Conservation (phyloP, 1,139 yeast genomes). For the Candida mesenterica region DNA sequence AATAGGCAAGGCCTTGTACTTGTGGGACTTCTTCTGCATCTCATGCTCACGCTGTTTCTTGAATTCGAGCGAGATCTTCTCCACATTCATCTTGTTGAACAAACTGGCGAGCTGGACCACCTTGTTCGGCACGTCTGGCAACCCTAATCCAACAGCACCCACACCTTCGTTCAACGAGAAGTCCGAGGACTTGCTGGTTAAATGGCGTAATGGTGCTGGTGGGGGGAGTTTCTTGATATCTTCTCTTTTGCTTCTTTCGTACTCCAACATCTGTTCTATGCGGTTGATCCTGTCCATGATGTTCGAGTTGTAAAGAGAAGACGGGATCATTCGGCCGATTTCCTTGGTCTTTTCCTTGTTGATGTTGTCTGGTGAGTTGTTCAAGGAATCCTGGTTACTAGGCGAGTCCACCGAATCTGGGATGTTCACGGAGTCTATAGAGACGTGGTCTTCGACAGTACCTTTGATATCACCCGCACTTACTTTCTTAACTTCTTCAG, state of each 20-base stretch:
- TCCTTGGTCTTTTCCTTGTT: slow-evolving; percentile 17
- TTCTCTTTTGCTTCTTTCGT: slow-evolving; percentile 16
- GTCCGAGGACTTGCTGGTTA: slow-evolving; percentile 15
- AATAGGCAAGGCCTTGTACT: slow-evolving; percentile 73
- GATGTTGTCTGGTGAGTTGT: slow-evolving; percentile 8
- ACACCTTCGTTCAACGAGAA: slow-evolving; percentile 8
- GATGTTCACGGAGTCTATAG: slow-evolving; percentile 1
- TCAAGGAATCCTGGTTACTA: no score
- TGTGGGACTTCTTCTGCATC: slow-evolving; percentile 56
- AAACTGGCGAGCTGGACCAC: slow-evolving; percentile 66
- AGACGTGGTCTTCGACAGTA: slow-evolving; percentile 1
- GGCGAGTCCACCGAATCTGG: background rate
- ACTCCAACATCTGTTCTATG: slow-evolving; percentile 26
- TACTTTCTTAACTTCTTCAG: no score
- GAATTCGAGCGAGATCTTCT: slow-evolving; percentile 79
- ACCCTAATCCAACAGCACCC: slow-evolving; percentile 1
- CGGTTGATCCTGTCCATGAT: slow-evolving; percentile 27
- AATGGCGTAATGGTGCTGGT: slow-evolving; percentile 16
- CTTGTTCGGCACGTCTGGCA: slow-evolving; percentile 23
- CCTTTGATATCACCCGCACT: background rate
- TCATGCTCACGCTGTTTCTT: slow-evolving; percentile 85
- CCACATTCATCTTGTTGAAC: slow-evolving; percentile 77
- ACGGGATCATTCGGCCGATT: slow-evolving; percentile 25
- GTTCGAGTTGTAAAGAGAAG: slow-evolving; percentile 21
- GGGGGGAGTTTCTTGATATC: slow-evolving; percentile 15